Conservation (phyloP, 306 rosid species). For the Dicorynia guianensis region DNA sequence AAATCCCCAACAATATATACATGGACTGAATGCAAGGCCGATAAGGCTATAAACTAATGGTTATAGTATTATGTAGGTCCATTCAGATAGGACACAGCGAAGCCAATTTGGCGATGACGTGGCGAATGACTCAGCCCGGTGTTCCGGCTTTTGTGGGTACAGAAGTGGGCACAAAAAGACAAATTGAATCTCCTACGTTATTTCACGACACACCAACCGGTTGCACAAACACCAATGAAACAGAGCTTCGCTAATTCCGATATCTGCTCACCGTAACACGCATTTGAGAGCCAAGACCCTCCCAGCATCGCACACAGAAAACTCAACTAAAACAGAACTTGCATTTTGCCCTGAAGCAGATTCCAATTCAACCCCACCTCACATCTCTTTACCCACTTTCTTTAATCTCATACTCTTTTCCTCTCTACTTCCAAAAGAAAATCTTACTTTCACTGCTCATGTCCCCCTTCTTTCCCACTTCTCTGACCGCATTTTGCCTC, state of each 20-base stretch:
- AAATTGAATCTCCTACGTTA: constrained; percentile 40
- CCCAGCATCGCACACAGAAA: background rate
- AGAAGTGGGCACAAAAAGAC: constrained; percentile 52
- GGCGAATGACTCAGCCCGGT: constrained; percentile 21
- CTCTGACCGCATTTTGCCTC: constrained; percentile 41
- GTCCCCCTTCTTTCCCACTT: constrained; percentile 45
- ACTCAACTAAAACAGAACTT: background rate
- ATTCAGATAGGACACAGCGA: background rate
- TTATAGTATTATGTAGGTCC: constrained; percentile 37
- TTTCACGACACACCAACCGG: constrained; percentile 18
- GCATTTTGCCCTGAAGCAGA: background rate
- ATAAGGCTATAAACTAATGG: constrained; percentile 7
- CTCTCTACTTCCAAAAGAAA: constrained; percentile 38
- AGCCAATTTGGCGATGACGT: constrained; percentile 5
- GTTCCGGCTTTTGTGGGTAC: constrained; percentile 34
- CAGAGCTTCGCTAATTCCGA: constrained; percentile 50
- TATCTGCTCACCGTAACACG: constrained; percentile 15
- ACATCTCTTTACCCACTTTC: background rate
- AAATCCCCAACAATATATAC: background rate
- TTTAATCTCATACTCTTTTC: constrained; percentile 16
- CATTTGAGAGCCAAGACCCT: constrained; percentile 36
- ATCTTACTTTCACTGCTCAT: constrained; percentile 53
- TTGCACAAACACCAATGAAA: constrained; percentile 50
- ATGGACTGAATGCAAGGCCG: constrained; percentile 24
- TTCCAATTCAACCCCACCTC: background rate